Base-by-base conservation (phyloP, 140 eudicot genomes). In the Flaveria floridana region DNA sequence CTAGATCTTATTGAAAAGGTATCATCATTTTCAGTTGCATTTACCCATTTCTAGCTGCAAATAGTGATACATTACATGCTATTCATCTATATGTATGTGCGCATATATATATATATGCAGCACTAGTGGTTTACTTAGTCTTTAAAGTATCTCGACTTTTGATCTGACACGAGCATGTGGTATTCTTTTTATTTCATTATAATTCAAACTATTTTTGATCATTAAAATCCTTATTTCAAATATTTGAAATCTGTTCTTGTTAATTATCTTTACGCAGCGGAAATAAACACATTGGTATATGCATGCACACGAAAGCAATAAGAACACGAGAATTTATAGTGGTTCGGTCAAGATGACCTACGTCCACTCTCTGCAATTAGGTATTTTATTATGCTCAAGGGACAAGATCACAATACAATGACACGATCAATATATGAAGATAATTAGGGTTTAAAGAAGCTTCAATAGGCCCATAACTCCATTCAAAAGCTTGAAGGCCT, bases 1-100 rank as follows among this genome's bases (percentile, higher is more conserved):
- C 73, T 95, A 80, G 99, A 95, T 95, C 97, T 95, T 69, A 95
- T 95, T 76, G 97, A 95, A 78, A 95, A 95, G 97, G 99, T 91
- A 77, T 52, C 48, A 55, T 44, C 53, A 69, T 7, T 64, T 37
- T 39, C 55, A 6, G 71, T 77, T 56, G 61, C 72, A 20, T 58
- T 69, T 59, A 58, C 19, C 59, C 53, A 34, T 72, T 34, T 34
- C 6, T 72, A 34, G 13, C 53, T 53, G 65, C 67, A 72, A 15
- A 39, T 39, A 37, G 62, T 30, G 67, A 68, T 41, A 58, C 15
- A 39, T 44, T 77, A 23, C 18, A 52, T 74, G 13, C 55, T 42
- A 67, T 19, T 16, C 18, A 53, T 18, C 53, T 37, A 68, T 12
- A n/a, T 41, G 48, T 7, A 66, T 76, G 26, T 65, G 14, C 7